Evolutionary conservation across 495 filamentous ascomycete genomes (phyloP).

Genomic region (Neurospora sp.): DNA sequence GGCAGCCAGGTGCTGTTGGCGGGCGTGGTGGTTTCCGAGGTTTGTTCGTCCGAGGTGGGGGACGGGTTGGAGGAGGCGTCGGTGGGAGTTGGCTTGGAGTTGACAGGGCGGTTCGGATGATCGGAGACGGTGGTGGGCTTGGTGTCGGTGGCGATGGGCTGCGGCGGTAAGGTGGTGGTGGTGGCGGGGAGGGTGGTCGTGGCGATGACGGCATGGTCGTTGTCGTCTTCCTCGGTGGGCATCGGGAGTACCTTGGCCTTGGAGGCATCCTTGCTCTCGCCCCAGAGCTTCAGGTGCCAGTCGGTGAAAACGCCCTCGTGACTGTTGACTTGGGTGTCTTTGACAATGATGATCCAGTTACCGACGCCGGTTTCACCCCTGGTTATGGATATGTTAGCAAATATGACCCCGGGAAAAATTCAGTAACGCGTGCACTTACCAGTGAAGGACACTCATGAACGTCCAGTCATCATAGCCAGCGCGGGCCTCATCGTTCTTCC

Average conservation of each 20-base stretch:
- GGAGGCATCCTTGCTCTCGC: slow-evolving; percentile 65
- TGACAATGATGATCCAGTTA: slow-evolving; percentile 83
- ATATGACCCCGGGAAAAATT: not conserved
- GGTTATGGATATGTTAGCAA: slow-evolving; percentile 14
- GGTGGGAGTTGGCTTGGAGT: slow-evolving; percentile 37
- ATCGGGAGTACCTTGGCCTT: slow-evolving; percentile 67
- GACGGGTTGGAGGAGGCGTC: slow-evolving; percentile 19
- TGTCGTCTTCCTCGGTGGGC: slow-evolving; percentile 74
- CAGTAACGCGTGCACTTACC: slow-evolving; percentile 43
- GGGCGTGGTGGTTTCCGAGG: slow-evolving; percentile 28
- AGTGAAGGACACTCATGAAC: slow-evolving; percentile 96
- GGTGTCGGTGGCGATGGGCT: slow-evolving; percentile 16
- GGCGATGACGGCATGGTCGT: slow-evolving; percentile 53
- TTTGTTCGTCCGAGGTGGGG: slow-evolving; percentile 13
- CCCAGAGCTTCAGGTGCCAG: slow-evolving; percentile 93
- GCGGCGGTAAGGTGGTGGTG: slow-evolving; percentile 29
- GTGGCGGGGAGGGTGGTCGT: slow-evolving; percentile 31
- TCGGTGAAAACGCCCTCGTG: slow-evolving; percentile 70
- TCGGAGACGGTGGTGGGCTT: slow-evolving; percentile 48
- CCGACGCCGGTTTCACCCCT: slow-evolving; percentile 87
- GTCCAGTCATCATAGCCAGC: slow-evolving; percentile 93
- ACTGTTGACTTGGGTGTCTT: slow-evolving; percentile 73
- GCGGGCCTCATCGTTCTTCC: slow-evolving; percentile 50
- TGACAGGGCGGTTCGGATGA: slow-evolving; percentile 68
- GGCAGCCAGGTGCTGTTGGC: slow-evolving; percentile 52